These are phyloP conservation scores for Xanthoceras sorbifolium DNA, from an alignment of 345 rosid genomes.

Conservation along the genomic window DNA sequence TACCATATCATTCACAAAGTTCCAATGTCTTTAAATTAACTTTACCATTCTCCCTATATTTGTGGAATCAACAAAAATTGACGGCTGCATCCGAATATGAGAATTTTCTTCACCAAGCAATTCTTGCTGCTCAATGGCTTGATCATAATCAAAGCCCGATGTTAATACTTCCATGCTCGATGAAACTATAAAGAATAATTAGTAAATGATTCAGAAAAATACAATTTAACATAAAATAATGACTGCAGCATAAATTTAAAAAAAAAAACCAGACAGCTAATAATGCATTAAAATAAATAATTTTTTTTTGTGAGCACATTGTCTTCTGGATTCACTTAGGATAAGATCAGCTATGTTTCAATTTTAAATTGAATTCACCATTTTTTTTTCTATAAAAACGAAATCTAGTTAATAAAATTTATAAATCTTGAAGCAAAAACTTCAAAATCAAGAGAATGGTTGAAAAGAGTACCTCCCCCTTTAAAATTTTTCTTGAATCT, in stretches of 20 bases:
- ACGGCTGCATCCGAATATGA: slow-evolving; percentile 30
- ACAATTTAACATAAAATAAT: neutral
- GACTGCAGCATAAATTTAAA: slow-evolving; percentile 3
- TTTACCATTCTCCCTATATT: slow-evolving; percentile 31
- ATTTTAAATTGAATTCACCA: neutral
- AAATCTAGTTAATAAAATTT: neutral
- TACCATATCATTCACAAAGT: neutral
- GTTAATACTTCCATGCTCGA: slow-evolving; percentile 23
- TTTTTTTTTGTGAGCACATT: neutral
- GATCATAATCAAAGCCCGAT: slow-evolving; percentile 18
- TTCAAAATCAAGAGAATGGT: neutral
- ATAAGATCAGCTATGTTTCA: neutral
- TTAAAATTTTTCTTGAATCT: neutral
- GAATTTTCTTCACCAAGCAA: slow-evolving; percentile 28
- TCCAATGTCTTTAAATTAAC: slow-evolving; percentile 8
- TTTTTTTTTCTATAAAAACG: neutral
- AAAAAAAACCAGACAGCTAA: neutral
- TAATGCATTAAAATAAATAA: neutral
- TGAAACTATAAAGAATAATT: slow-evolving; percentile 24
- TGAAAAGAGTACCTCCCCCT: neutral
- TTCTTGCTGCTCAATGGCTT: slow-evolving; percentile 18
- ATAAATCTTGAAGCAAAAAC: neutral
- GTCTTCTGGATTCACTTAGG: neutral
- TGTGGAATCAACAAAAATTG: slow-evolving; percentile 28
- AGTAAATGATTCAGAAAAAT: slow-evolving; percentile 9